phyloP scores from a whole-genome alignment of 2,329 filamentous ascomycete species.

The Aspergillus vadensis region DNA sequence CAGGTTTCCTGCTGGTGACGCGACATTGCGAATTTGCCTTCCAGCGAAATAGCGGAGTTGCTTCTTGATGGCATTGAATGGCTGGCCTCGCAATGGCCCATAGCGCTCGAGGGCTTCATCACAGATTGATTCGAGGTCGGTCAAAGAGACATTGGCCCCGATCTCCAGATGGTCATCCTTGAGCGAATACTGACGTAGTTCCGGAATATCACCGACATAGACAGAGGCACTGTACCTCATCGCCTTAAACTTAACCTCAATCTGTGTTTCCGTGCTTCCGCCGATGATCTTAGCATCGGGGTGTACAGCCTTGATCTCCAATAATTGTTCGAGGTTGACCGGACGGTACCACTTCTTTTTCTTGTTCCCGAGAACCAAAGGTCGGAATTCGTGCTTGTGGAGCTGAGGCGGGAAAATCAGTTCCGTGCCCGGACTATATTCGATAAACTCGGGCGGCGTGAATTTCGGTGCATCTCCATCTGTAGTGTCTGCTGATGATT shows the following conservation, averaged over 20 bases:
- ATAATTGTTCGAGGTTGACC: constrained; percentile 78
- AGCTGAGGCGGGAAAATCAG: constrained; percentile 90
- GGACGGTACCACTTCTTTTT: constrained; percentile 91
- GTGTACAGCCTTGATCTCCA: constrained; percentile 85
- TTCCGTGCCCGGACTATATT: constrained; percentile 90
- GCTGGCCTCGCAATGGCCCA: constrained; percentile 68
- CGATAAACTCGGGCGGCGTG: constrained; percentile 86
- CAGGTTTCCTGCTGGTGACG: constrained; percentile 90
- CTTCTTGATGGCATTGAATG: constrained; percentile 88
- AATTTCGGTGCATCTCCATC: constrained; percentile 58
- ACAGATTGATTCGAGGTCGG: constrained; percentile 85
- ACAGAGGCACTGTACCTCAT: constrained; percentile 88
- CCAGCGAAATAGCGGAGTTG: constrained; percentile 95
- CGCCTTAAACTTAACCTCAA: constrained; percentile 97
- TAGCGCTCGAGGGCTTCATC: constrained; percentile 78
- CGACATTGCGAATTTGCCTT: constrained; percentile 94
- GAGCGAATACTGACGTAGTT: constrained; percentile 79
- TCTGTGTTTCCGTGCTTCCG: constrained; percentile 95
- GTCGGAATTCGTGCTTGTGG: constrained; percentile 77
- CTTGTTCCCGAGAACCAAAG: constrained; percentile 91
- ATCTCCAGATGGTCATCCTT: constrained; percentile 83
- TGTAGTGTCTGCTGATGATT: constrained; percentile 48
- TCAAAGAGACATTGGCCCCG: constrained; percentile 88
- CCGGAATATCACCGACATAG: constrained; percentile 88
- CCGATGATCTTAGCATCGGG: constrained; percentile 92